Percentiles rank a stretch among this genome's conserved stretches.
Conservation (phyloP, 148 eudicot genomes). For the Spergularia marina region DNA sequence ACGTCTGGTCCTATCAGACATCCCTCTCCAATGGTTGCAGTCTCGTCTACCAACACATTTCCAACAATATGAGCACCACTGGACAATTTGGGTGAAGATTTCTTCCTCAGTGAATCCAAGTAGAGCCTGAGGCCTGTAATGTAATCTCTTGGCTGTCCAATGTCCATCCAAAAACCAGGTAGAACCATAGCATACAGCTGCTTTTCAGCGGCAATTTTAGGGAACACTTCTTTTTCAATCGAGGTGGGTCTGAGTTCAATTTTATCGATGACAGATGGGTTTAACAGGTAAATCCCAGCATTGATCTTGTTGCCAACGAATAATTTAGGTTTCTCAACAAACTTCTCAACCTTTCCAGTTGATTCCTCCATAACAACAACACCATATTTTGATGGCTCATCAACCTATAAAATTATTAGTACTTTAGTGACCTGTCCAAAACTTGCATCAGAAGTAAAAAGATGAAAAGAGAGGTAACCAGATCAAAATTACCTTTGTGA, state of each 20-base stretch:
- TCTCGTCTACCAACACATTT: constrained; percentile 79
- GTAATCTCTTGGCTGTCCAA: constrained; percentile 92
- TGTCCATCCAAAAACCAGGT: constrained; percentile 98
- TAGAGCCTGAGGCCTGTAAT: constrained; percentile 86
- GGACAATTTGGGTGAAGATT: constrained; percentile 51
- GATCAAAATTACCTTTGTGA: constrained; percentile 66
- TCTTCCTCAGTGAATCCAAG: constrained; percentile 74
- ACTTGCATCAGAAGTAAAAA: background rate
- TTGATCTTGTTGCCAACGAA: constrained; percentile 97
- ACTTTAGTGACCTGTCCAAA: background rate
- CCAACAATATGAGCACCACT: constrained; percentile 64
- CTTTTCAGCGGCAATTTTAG: constrained; percentile 64
- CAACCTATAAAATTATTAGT: constrained; percentile 51
- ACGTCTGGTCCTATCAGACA: constrained; percentile 96
- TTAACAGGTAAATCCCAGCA: constrained; percentile 82
- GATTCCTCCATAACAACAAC: constrained; percentile 89
- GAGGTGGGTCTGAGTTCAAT: constrained; percentile 83
- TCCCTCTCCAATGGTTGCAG: constrained; percentile 80
- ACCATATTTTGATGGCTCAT: constrained; percentile 94
- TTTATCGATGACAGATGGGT: constrained; percentile 77
- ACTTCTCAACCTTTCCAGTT: constrained; percentile 75
- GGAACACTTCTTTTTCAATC: constrained; percentile 87
- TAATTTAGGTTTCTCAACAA: constrained; percentile 86
- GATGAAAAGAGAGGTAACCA: background rate
- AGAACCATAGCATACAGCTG: constrained; percentile 77